These are phyloP conservation scores for Trichoderma hamatum DNA, from an alignment of 2,329 filamentous ascomycete species.

Conservation along the genomic window DNA sequence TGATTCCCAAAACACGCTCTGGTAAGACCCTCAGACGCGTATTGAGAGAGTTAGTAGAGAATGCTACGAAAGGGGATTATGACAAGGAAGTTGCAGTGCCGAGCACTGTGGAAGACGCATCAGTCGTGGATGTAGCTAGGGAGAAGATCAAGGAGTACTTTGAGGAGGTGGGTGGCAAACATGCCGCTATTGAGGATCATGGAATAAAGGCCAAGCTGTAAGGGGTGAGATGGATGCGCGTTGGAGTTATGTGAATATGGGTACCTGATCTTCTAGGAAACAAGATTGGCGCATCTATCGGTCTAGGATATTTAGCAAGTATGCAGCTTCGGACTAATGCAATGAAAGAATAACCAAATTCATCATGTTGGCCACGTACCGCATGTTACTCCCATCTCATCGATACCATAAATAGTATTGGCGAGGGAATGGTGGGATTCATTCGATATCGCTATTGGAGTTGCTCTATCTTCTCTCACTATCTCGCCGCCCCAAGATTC, in stretches of 20 bases:
- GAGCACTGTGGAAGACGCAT: constrained; percentile 80
- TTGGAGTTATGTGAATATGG: background rate
- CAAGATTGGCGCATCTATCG: background rate
- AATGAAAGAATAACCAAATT: background rate
- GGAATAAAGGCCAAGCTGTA: constrained; percentile 58
- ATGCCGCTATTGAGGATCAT: constrained; percentile 48
- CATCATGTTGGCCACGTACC: background rate
- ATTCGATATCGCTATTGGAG: background rate
- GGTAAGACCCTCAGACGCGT: constrained; percentile 88
- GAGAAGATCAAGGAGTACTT: constrained; percentile 77
- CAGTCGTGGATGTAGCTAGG: constrained; percentile 74
- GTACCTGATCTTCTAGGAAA: background rate
- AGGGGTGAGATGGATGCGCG: constrained; percentile 18
- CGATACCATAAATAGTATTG: no score
- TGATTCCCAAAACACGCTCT: constrained; percentile 91
- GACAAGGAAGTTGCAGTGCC: constrained; percentile 74
- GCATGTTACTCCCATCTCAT: background rate
- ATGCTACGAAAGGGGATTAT: constrained; percentile 73
- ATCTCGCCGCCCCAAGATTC: background rate
- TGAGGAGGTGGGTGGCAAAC: constrained; percentile 47
- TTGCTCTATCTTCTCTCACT: background rate
- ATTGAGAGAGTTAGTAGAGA: constrained; percentile 80
- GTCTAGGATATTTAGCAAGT: background rate
- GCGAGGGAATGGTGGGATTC: no score
- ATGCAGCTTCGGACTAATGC: background rate